phyloP scores from a whole-genome alignment of 768 basidiomycete genomes.

The Lentinus tigrinus region DNA sequence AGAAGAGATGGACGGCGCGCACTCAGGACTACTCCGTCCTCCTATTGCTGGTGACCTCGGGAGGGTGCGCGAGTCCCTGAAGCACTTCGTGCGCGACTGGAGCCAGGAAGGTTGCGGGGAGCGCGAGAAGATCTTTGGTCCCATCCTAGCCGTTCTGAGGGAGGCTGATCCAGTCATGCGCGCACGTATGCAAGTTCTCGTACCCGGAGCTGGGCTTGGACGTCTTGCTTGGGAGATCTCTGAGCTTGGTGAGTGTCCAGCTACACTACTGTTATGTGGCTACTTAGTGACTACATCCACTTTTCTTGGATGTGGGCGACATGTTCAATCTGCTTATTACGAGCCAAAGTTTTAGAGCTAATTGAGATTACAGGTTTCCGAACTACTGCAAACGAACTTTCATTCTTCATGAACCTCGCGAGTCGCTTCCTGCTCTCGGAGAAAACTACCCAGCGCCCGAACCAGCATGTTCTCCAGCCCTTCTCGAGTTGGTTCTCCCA shows the following conservation, averaged over 20 bases:
- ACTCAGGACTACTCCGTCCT: not conserved
- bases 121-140: slow-evolving; percentile 53
- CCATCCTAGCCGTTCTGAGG: slow-evolving; percentile 51
- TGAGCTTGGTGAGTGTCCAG: slow-evolving; percentile 43
- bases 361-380: slow-evolving; percentile 42
- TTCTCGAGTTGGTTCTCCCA: slow-evolving; percentile 74
- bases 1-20: not conserved
- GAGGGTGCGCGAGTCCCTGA: slow-evolving; percentile 56
- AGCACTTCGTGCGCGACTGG: slow-evolving; percentile 74
- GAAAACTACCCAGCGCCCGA: slow-evolving; percentile 35
- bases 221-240: slow-evolving; percentile 71
- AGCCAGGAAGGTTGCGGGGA: slow-evolving; percentile 55
- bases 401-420: slow-evolving; percentile 63
- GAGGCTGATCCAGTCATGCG: slow-evolving; percentile 28
- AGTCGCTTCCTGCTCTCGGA: slow-evolving; percentile 57
- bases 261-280: not conserved
- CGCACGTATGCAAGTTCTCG: slow-evolving; percentile 43
- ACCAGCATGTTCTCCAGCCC: slow-evolving; percentile 57
- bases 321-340: too few species aligned
- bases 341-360: too few species aligned
- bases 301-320: too few species aligned
- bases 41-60: slow-evolving; percentile 38
- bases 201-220: slow-evolving; percentile 65
- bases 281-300: too few species aligned
- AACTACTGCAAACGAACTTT: slow-evolving; percentile 62